These are phyloP conservation scores for Ophiorrhiza pumila DNA, from an alignment of 257 asterid species.

Conservation along the genomic window DNA sequence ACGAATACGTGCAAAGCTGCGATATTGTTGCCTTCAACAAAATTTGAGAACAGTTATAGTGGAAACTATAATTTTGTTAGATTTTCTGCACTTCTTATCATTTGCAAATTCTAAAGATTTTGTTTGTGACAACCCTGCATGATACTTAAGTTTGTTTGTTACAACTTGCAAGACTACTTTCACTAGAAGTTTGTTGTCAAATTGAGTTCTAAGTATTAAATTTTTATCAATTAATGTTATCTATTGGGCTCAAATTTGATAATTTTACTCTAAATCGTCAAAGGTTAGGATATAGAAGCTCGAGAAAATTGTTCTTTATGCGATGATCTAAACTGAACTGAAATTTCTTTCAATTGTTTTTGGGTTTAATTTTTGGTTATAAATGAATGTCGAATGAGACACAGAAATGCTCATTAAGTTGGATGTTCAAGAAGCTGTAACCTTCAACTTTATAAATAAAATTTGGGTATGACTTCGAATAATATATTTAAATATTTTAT, in stretches of 20 bases:
- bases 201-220: not conserved
- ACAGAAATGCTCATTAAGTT: too few relatives aligned
- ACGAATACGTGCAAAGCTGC: conserved; percentile 46
- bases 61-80: conserved; percentile 28
- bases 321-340: too few relatives aligned
- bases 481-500: too few relatives aligned
- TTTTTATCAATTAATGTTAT: not conserved
- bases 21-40: conserved; percentile 61
- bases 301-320: too few relatives aligned
- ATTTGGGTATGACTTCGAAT: too few relatives aligned
- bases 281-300: too few relatives aligned
- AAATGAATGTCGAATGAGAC: too few relatives aligned
- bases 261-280: too few relatives aligned
- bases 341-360: too few relatives aligned
- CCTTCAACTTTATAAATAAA: too few relatives aligned
- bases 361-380: too few relatives aligned
- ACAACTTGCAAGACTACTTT: not conserved
- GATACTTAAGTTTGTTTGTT: not conserved
- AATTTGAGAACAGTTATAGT: conserved; percentile 23
- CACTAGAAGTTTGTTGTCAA: not conserved
- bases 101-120: not conserved
- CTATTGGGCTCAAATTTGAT: not conserved
- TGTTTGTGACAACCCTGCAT: not conserved
- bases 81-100: conserved; percentile 6
- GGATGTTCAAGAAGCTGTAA: too few relatives aligned